phyloP scores from a whole-genome alignment of 306 rosid genomes.

The Castanea sativa region DNA sequence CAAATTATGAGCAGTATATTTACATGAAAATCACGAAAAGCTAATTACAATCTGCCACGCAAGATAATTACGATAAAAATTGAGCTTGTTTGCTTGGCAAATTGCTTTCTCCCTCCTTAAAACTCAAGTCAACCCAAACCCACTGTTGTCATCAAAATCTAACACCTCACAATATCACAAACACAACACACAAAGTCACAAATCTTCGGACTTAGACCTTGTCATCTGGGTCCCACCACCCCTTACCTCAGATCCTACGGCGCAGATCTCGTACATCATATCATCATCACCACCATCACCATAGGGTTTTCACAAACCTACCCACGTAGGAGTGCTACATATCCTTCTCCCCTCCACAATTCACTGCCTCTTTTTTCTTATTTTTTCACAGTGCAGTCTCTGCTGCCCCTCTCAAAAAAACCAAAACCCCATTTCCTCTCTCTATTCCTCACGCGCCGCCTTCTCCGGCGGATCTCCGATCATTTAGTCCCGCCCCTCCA shows the following conservation, averaged over 20 bases:
- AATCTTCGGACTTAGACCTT: neutral
- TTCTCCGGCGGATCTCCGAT: constrained; percentile 50
- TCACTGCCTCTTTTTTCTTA: neutral
- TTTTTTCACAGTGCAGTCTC: constrained; percentile 37
- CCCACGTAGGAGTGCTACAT: constrained; percentile 4
- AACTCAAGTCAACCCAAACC: neutral
- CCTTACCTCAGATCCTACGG: constrained; percentile 30
- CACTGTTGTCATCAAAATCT: neutral
- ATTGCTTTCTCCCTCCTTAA: no score
- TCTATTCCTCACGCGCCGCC: constrained; percentile 42
- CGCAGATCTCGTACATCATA: constrained; percentile 15
- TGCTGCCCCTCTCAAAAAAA: constrained; percentile 34
- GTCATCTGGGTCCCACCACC: constrained; percentile 38
- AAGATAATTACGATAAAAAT: no score
- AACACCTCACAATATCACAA: neutral
- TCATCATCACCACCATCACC: neutral
- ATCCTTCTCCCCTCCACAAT: neutral
- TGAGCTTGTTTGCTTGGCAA: fast-evolving
- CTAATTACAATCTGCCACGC: fast-evolving
- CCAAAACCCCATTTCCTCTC: neutral
- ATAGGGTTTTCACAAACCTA: constrained; percentile 54
- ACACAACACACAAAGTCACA: no score
- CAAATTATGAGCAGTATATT: fast-evolving
- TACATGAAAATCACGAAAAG: fast-evolving
- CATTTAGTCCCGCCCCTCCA: constrained; percentile 23